These are phyloP conservation scores for Saccharomyces mikatae DNA, from an alignment of 805 yeast genomes.

Conservation along the genomic window DNA sequence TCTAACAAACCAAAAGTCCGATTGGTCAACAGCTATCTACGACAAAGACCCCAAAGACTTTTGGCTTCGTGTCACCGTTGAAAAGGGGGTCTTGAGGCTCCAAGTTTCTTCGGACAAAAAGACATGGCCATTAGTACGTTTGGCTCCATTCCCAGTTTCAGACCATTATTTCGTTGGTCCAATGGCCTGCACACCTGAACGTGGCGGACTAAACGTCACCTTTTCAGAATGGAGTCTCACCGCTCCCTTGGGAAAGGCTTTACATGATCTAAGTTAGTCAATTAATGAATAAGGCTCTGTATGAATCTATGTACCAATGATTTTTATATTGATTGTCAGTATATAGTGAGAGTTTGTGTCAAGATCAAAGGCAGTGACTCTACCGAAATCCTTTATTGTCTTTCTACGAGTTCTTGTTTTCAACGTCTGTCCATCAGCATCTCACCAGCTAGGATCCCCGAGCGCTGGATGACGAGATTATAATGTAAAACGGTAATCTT, in stretches of 20 bases:
- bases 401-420: too few species aligned
- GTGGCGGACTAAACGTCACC: conserved; percentile 3
- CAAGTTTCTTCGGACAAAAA: conserved; percentile 2
- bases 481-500: too few species aligned
- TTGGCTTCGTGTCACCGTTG: conserved; percentile 4
- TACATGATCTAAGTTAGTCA: not conserved
- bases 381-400: too few species aligned
- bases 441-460: too few species aligned
- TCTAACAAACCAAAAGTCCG: conserved; percentile 1
- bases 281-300: too few species aligned
- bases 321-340: not conserved
- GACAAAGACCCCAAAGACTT: not conserved
- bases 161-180: conserved; percentile 3
- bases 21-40: conserved; percentile 5
- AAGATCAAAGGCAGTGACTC: too few species aligned
- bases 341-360: not conserved
- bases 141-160: conserved; percentile 1
- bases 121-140: conserved; percentile 3
- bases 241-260: not conserved
- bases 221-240: conserved; percentile 3
- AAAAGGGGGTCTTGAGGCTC: not conserved
- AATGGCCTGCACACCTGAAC: conserved; percentile 5
- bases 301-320: not conserved
- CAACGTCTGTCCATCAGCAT: too few species aligned
- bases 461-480: too few species aligned